Conservation (phyloP, 1,284 basidiomycete genomes). For the Nidula niveotomentosa region DNA sequence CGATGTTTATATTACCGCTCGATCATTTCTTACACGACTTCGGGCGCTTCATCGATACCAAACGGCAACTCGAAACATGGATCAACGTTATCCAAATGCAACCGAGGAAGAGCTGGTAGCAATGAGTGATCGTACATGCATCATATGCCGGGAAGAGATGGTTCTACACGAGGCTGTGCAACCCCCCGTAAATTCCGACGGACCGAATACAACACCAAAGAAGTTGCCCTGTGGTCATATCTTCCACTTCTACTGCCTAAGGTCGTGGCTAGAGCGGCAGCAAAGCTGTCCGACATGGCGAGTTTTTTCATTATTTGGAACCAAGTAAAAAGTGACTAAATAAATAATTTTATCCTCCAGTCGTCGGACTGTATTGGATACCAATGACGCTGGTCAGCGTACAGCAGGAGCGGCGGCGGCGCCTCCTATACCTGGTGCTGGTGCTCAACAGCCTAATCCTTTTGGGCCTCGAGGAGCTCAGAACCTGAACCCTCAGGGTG, state of each 20-base stretch:
- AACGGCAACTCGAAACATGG: conserved; percentile 96
- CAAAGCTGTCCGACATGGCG: conserved; percentile 96
- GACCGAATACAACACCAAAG: conserved; percentile 95
- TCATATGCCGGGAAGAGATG: conserved; percentile 99
- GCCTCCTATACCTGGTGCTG: conserved; percentile 23
- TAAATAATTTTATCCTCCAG: conserved; percentile 36
- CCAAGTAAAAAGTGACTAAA: too few relatives aligned
- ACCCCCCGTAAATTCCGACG: conserved; percentile 43
- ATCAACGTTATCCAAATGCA: conserved; percentile 94
- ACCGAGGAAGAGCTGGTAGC: conserved; percentile 79
- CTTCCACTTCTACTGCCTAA: conserved; percentile 97
- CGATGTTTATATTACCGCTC: conserved; percentile 93
- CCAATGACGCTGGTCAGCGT: conserved; percentile 28
- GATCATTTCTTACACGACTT: conserved; percentile 87
- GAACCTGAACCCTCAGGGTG: conserved; percentile 22
- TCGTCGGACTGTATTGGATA: conserved; percentile 84
- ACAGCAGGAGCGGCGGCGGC: conserved; percentile 19
- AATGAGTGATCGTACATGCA: conserved; percentile 91
- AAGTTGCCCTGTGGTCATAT: conserved; percentile 96
- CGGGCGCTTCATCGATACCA: conserved; percentile 91
- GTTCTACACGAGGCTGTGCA: conserved; percentile 37
- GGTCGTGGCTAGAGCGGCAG: conserved; percentile 97
- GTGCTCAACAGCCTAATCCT: conserved; percentile 16
- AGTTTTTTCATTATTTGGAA: conserved; percentile 32
- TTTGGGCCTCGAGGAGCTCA: conserved; percentile 16